These are phyloP conservation scores for Fusarium hostae DNA, from an alignment of 2,329 filamentous ascomycete genomes.

Conservation along the genomic window DNA sequence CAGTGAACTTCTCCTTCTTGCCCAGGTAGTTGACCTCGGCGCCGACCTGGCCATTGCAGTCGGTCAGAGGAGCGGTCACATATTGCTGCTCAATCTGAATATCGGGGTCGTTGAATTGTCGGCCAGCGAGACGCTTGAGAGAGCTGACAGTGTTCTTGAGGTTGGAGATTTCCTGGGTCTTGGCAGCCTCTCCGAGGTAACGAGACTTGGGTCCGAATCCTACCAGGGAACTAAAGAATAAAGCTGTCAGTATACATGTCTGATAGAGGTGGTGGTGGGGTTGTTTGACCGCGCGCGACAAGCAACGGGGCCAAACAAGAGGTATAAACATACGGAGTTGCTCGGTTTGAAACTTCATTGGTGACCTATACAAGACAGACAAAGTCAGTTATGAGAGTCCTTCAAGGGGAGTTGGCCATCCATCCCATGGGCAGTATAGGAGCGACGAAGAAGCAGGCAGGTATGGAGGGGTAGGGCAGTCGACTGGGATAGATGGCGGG, in stretches of 20 bases:
- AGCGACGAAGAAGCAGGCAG: neutral
- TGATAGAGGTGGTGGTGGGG: slow-evolving; percentile 20
- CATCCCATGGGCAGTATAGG: slow-evolving; percentile 11
- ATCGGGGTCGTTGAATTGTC: slow-evolving; percentile 89
- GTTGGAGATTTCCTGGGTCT: slow-evolving; percentile 99
- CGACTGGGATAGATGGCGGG: slow-evolving; percentile 21
- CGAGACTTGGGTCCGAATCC: slow-evolving; percentile 94
- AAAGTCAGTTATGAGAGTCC: slow-evolving; percentile 20
- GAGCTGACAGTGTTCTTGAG: slow-evolving; percentile 97
- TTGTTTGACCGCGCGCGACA: slow-evolving; percentile 14
- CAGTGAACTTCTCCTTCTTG: slow-evolving; percentile 95
- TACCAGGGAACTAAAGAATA: slow-evolving; percentile 78
- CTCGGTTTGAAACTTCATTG: slow-evolving; percentile 99
- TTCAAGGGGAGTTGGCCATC: neutral
- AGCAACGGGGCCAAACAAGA: slow-evolving; percentile 11
- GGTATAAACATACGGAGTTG: slow-evolving; percentile 83
- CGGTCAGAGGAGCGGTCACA: slow-evolving; percentile 85
- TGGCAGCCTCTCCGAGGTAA: slow-evolving; percentile 93
- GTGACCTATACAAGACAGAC: slow-evolving; percentile 73
- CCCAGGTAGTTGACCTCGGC: slow-evolving; percentile 93
- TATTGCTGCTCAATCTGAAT: slow-evolving; percentile 92
- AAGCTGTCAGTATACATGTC: slow-evolving; percentile 41
- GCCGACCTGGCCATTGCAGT: slow-evolving; percentile 93
- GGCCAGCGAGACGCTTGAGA: slow-evolving; percentile 92
- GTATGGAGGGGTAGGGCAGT: slow-evolving; percentile 24